Evolutionary conservation across 768 basidiomycete species (phyloP), one percentile per base, ranked within the genome.

Genomic region (Filobasidium floriforme): DNA sequence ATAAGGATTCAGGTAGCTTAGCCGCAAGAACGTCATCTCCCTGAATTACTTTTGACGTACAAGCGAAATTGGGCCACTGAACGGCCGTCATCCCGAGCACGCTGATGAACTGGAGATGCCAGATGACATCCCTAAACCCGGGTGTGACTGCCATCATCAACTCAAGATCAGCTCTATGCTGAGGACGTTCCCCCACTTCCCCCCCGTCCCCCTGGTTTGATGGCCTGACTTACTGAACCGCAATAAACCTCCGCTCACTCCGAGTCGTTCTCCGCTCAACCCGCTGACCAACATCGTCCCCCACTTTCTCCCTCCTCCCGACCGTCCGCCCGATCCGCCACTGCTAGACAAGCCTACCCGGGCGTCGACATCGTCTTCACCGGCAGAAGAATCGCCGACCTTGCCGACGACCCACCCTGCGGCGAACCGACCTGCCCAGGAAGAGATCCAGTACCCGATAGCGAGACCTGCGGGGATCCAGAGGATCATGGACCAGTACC

Each of bases 51-150:
- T 26, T 28, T 22, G n/a, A 83, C 88, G 70, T 72, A 92, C 92
- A 98, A 67, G 88, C 84, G 77, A 93, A 97, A 18, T 82, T 81
- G 0, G 96, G 94, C 94, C 94, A 99, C 75, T 90, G 84, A 24
- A 98, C 91, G 41, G 94, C 90, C 62, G 98, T 86, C 89, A 96
- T 93, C 40, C 86, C 86, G 15, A 99, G 81, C 40, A 87, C 84
- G 10, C 79, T 74, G 62, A 72, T 72, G 46, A 90, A 97, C 71
- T 96, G 92, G 0, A 92, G 89, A 73, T 93, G 91, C 77, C 91
- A 89, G 60, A 97, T 84, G 60, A 99, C 84, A 77, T 99, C 96
- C 62, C 92, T 83, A 80, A 93, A 80, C 7, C 91, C 90, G 1
- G 96, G 94, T 0, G 96, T 94, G 71, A 88, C 92, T 65, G 44